These are phyloP conservation scores for Basipetospora chlamydospora DNA, from an alignment of 2,329 filamentous ascomycete species.

Conservation along the genomic window DNA sequence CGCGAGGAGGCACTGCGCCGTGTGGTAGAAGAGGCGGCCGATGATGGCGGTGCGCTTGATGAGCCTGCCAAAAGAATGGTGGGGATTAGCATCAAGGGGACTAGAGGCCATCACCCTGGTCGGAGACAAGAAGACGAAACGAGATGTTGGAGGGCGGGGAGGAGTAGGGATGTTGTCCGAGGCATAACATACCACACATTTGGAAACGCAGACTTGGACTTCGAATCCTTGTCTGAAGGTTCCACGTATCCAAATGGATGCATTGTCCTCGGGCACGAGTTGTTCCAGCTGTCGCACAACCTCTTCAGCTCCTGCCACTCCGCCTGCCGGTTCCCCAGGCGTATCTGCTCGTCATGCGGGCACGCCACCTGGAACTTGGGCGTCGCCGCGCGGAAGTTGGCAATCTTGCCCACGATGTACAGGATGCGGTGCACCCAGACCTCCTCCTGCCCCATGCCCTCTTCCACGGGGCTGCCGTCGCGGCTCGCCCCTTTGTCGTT, in stretches of 20 bases:
- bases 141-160: too few species aligned
- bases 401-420: constrained; percentile 75
- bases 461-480: constrained; percentile 1
- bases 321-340: constrained; percentile 47
- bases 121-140: neutral
- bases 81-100: neutral
- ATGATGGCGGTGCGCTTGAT: constrained; percentile 71
- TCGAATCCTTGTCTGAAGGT: constrained; percentile 50
- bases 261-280: constrained; percentile 70
- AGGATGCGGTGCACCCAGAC: constrained; percentile 80
- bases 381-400: constrained; percentile 65
- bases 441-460: constrained; percentile 49
- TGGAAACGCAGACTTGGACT: constrained; percentile 62
- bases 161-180: too few species aligned
- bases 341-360: constrained; percentile 47
- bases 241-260: constrained; percentile 68
- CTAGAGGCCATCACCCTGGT: neutral
- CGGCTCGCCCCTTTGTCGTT: constrained; percentile 23
- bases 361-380: constrained; percentile 45
- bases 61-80: constrained; percentile 35
- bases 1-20: constrained; percentile 64
- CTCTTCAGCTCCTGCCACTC: constrained; percentile 71
- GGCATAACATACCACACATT: constrained; percentile 56
- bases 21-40: constrained; percentile 79
- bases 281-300: constrained; percentile 75